These are phyloP conservation scores for Dictyostelium firmibasis DNA, from an alignment of 78 protist species.

Conservation along the genomic window DNA sequence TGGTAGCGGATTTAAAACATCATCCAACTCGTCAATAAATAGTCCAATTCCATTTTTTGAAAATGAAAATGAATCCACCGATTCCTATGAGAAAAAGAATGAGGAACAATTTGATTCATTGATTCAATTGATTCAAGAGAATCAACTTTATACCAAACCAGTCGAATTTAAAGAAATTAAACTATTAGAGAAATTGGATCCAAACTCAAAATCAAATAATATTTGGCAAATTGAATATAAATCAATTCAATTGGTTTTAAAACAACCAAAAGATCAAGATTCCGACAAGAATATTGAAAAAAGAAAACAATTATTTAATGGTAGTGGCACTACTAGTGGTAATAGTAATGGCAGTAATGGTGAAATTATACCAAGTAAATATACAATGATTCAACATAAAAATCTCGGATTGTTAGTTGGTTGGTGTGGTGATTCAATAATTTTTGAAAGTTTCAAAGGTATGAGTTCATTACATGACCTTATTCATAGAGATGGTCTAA, in stretches of 20 bases:
- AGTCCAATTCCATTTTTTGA: conserved; percentile 3
- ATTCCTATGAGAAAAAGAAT: background rate
- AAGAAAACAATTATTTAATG: background rate
- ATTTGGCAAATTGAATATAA: conserved; percentile 9
- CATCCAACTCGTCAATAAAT: background rate
- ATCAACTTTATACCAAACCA: background rate
- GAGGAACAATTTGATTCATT: conserved; percentile 2
- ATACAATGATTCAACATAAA: background rate
- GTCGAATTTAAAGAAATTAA: background rate
- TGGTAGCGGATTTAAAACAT: background rate
- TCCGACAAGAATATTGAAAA: background rate
- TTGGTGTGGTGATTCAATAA: background rate
- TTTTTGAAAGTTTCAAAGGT: conserved; percentile 2
- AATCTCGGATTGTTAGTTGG: background rate
- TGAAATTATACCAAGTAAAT: background rate
- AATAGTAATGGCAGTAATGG: background rate
- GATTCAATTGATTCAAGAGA: background rate
- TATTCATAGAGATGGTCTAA: background rate
- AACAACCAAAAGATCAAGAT: conserved; percentile 9
- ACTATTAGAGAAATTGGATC: background rate
- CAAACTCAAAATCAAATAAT: background rate
- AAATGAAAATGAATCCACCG: background rate
- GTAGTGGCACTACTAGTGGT: background rate
- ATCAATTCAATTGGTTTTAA: background rate
- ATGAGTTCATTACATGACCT: background rate